Evolutionary conservation across 2,329 filamentous ascomycete species (phyloP).

Genomic region (Colletotrichum sp.): DNA sequence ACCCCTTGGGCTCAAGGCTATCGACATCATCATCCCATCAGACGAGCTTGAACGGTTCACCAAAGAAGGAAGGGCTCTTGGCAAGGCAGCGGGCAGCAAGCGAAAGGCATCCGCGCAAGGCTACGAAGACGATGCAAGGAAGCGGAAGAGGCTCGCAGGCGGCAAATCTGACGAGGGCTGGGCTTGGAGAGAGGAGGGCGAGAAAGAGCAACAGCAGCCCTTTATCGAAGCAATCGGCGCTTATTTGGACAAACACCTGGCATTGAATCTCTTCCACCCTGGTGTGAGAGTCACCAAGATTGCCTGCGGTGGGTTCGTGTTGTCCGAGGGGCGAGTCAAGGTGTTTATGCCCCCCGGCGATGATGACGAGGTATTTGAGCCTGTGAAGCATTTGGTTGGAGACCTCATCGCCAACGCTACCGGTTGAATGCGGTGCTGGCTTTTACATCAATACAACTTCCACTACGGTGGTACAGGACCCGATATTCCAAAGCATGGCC

Average conservation of each 20-base stretch:
- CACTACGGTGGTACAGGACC: not conserved
- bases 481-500: not conserved
- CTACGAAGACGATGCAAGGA: slow-evolving; percentile 38
- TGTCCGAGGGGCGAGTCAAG: slow-evolving; percentile 59
- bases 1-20: slow-evolving; percentile 40
- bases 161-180: slow-evolving; percentile 57
- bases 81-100: not conserved
- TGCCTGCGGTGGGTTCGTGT: slow-evolving; percentile 60
- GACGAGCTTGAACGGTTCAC: slow-evolving; percentile 53
- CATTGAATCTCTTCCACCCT: slow-evolving; percentile 60
- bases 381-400: slow-evolving; percentile 4
- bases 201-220: slow-evolving; percentile 34
- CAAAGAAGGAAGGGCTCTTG: slow-evolving; percentile 39
- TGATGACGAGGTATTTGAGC: not conserved
- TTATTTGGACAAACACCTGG: slow-evolving; percentile 59
- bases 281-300: slow-evolving; percentile 58
- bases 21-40: slow-evolving; percentile 58
- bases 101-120: slow-evolving; percentile 17
- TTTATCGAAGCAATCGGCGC: slow-evolving; percentile 56
- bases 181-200: slow-evolving; percentile 45
- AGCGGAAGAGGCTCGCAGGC: slow-evolving; percentile 52
- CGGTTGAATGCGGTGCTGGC: not conserved
- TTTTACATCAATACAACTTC: not conserved
- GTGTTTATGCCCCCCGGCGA: slow-evolving; percentile 34
- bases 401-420: not conserved